Evolutionary conservation across 805 yeast species (phyloP), one percentile per base, ranked within the genome.

Genomic region (Wickerhamiella lipophila): DNA sequence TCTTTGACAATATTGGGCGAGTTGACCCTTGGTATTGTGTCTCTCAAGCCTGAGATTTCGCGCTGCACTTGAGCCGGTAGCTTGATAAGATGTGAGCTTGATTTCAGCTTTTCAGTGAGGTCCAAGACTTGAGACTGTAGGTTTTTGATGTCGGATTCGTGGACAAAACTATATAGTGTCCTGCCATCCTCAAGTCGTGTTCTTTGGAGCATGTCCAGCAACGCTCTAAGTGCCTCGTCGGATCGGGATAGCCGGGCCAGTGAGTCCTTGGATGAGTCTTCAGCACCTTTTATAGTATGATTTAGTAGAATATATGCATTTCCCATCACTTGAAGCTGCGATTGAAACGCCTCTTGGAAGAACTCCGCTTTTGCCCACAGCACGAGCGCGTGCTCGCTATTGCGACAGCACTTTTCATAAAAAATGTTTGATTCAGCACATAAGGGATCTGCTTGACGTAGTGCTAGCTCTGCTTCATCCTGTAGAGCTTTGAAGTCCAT

Each of bases 371-470:
- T 69, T 2, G 75, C 70, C 55, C 72, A 60, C 36, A 64, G 58
- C 12, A 67, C 64, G 34, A 74, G 72, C 49, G 74, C 67, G 21
- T 59, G 54, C 29, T 66, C 67, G 7, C 75, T 62, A 12, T 66
- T 59, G n/a, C 57, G 59, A 3, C 18, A 13, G 7, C 21, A 27
- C 13, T 25, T 19, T 29, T 64, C 60, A 1, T 72, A 65, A 19
- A 62, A 58, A 18, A 56, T 54, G 55, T 72, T 73, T 16, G 81
- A 79, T 29, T 67, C 68, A n/a, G 68, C 67, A 47, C 83, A 77
- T 3, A 74, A 57, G 7, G 66, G 64, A 49, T 73, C 77, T 0
- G 80, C 81, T 12, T 68, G 65, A 1, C 68, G 60, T 30, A 78
- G 66, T 19, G 73, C 70, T 49, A 60, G 63, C 41, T 72, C 69